Evolutionary conservation across 371 early-diverging fungal genomes (phyloP), one percentile per base, ranked within the genome.

Genomic region (Cokeromyces recurvatus): DNA sequence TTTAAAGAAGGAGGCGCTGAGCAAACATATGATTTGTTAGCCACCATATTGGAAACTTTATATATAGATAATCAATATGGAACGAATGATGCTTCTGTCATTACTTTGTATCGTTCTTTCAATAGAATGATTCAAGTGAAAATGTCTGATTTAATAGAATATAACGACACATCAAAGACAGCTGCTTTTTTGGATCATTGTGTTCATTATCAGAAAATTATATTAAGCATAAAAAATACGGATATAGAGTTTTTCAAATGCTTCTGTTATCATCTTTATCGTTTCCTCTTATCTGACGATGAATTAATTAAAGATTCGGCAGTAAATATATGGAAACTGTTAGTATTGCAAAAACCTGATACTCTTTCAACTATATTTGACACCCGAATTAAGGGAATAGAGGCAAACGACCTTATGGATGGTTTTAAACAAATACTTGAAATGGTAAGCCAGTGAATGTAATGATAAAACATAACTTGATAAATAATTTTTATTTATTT

Each of bases 141-240:
- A 35, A 48, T 82, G 9, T 73, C 66, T 9, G 71, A 70, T 49
- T 43, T 71, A n/a, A n/a, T n/a, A n/a, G 68, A 75, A 32, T 51
- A 69, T 23, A 67, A 44, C 8, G 50, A 64, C 1, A 23, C 59
- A 0, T 46, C 65, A 4, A 65, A 72, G 22, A 61, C 63, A 16
- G 40, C 46, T n/a, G 75, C 76, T 2, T 74, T 87, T 15, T 47
- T 89, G 11, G 71, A 77, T 37, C 80, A 80, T 51, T 77, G 82
- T 35, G 74, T 87, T 16, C 78, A 82, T 42, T 74, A 85, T 57
- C 86, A 89, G 59, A 81, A 81, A 53, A 68, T 85, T 36, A 74
- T 86, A 4, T 52, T 87, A 5, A 77, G 74, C 47, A 12, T 57
- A 6, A 62, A 64, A 19, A 85, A 85, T 19, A 75, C 58, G 0